Evolutionary conservation across 352 stramenopile species (phyloP), one percentile per base, ranked within the genome.

Genomic region (Globisporangium sylvaticum): DNA sequence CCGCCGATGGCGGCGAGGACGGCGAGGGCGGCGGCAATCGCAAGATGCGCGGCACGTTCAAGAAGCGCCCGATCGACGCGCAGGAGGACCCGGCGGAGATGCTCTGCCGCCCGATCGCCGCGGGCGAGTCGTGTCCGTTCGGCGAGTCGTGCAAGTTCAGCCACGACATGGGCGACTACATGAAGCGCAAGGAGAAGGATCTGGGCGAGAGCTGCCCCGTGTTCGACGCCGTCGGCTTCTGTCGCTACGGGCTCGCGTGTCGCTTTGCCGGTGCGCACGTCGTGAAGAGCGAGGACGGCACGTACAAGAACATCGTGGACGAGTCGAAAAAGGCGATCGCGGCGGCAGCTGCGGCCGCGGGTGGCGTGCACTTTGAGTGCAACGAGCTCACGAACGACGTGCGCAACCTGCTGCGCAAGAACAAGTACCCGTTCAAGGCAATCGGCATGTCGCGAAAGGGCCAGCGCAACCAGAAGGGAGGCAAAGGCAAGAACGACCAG

Each of bases 241-340:
- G 96, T 66, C 80, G 87, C 25, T 98, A 96, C 67, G 96, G 96
- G 4, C 74, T 98, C 44, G 95, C 87, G 46, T 99, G 96, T 71
- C 86, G 94, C 52, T 95, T 98, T 55, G 95, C 92, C 3, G 76
- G 77, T 29, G 80, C 76, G 29, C 95, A 99, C 70, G 83, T 97
- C 46, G 81, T 55, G 22, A 64, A 92, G 66, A 76, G 79, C 39
- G 81, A 75, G 9, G 71, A 83, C 48, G 80, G 77, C 62, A 59
- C 24, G 10, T 83, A 79, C 65, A 64, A 62, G 54, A 93, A 93
- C 71, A 18, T 90, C 10, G 77, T 65, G 65, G 80, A 70, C 83
- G 88, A 71, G 55, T 48, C 24, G 24, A 74, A 61, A 52, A 75
- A 64, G 14, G 69, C 48, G n/a, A 52, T 8, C 4, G 65, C 48